These are phyloP conservation scores for Aspergillus hiratsukae DNA, from an alignment of 2,329 filamentous ascomycete genomes.

Conservation along the genomic window DNA sequence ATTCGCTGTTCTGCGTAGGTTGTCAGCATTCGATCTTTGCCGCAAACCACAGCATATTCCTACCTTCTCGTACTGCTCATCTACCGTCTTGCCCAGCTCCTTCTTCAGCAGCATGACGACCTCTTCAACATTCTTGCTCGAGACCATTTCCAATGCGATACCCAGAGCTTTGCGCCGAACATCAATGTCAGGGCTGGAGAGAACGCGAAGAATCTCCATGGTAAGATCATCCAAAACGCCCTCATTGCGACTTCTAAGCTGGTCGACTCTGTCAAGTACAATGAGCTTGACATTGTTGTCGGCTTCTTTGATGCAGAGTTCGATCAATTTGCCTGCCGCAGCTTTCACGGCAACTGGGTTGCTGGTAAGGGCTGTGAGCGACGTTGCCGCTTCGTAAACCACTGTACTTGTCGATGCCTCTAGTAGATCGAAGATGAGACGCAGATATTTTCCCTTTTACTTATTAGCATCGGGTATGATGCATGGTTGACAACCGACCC, in stretches of 20 bases:
- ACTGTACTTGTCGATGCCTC: conserved; percentile 92
- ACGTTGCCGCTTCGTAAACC: conserved; percentile 94
- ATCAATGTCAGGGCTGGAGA: conserved; percentile 93
- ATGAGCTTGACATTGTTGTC: conserved; percentile 99
- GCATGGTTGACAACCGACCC: conserved; percentile 17
- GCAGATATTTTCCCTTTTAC: conserved; percentile 73
- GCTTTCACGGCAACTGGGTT: conserved; percentile 98
- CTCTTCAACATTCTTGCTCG: conserved; percentile 97
- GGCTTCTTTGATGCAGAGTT: conserved; percentile 92
- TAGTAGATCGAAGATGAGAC: conserved; percentile 92
- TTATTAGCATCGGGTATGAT: conserved; percentile 21
- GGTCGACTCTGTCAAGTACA: conserved; percentile 88
- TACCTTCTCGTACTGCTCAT: conserved; percentile 95
- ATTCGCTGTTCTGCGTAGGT: conserved; percentile 67
- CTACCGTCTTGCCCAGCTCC: conserved; percentile 93
- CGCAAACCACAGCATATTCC: neutral
- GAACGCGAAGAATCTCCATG: conserved; percentile 93
- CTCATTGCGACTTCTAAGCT: conserved; percentile 80
- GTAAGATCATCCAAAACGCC: conserved; percentile 88
- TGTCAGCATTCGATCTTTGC: conserved; percentile 17
- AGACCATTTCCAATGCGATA: conserved; percentile 95
- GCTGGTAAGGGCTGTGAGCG: conserved; percentile 84
- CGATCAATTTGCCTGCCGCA: conserved; percentile 91
- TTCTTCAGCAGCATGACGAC: conserved; percentile 96
- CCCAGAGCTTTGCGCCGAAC: conserved; percentile 86